phyloP scores from a whole-genome alignment of 2,329 filamentous ascomycete genomes.

The Geosmithia morbida region DNA sequence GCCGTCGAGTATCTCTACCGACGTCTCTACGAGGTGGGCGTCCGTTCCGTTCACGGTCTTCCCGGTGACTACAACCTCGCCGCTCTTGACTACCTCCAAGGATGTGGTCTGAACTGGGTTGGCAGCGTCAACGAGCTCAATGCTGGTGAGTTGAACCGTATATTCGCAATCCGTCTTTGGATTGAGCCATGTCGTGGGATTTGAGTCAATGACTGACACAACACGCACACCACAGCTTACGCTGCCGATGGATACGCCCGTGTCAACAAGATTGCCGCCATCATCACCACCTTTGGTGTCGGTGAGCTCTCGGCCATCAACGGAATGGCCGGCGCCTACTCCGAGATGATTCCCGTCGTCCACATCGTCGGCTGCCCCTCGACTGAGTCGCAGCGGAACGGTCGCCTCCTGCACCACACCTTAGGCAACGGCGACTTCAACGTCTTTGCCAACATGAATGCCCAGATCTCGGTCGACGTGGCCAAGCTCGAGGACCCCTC shows the following conservation, averaged over 20 bases:
- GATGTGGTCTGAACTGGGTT: slow-evolving; percentile 46
- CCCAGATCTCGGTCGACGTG: slow-evolving; percentile 54
- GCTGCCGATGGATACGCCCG: slow-evolving; percentile 71
- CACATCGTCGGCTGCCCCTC: slow-evolving; percentile 48
- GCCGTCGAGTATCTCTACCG: slow-evolving; percentile 56
- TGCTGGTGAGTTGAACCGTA: slow-evolving; percentile 32
- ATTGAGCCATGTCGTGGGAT: too few relatives aligned
- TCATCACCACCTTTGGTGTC: slow-evolving; percentile 66
- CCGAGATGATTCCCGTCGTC: slow-evolving; percentile 57
- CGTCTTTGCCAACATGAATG: slow-evolving; percentile 68
- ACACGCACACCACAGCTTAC: slow-evolving; percentile 34
- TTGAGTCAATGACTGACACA: slow-evolving; percentile 6
- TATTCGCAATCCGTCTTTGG: neutral
- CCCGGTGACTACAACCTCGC: slow-evolving; percentile 62
- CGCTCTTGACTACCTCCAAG: slow-evolving; percentile 50
- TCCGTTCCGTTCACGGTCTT: slow-evolving; percentile 52
- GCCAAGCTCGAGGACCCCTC: slow-evolving; percentile 55
- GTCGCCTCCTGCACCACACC: slow-evolving; percentile 49
- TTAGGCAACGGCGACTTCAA: slow-evolving; percentile 69
- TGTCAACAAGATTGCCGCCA: slow-evolving; percentile 53
- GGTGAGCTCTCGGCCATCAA: slow-evolving; percentile 63
- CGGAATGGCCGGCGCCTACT: slow-evolving; percentile 59
- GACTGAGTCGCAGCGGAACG: slow-evolving; percentile 29
- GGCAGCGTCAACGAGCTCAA: slow-evolving; percentile 62
- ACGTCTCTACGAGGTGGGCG: slow-evolving; percentile 47